Base-by-base conservation (phyloP, 345 rosid species). In the Conringia planisiliqua region DNA sequence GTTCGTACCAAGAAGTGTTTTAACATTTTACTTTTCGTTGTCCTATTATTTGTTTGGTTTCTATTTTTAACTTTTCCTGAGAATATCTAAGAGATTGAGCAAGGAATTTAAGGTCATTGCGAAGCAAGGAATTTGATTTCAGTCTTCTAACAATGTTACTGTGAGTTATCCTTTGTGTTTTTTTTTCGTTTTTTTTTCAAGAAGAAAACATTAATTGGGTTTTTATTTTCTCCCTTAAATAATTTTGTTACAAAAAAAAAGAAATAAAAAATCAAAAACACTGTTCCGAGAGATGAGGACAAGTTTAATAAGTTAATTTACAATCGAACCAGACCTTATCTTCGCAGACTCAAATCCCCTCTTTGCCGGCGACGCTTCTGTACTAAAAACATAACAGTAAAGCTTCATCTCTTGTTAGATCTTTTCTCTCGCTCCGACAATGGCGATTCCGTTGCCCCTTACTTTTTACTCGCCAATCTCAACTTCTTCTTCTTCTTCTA, bases 401-500 rank as follows among this genome's bases (percentile, higher is more conserved):
- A 59, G 22, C 65, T 11, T 46, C 68, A 48, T 48, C 32, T 60
- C 68, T 65, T 33, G 56, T 42, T 14, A n/a, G 10, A 68, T 43
- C 36, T 48, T 29, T 7, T 38, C 38, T 77, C 24, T 48, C 54
- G 65, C 24, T 48, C 61, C 54, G 12, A 54, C 42, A 52, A 88
- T 90, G 98, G 87, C 96, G 40, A 66, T 79, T 68, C 78, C 85
- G 26, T 30, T 66, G 68, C 80, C 86, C 46, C 6, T 74, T 24
- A 71, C 70, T 13, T 56, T 78, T 62, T 59, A 68, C 62, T 68
- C 69, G 0, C 67, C 66, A 48, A 58, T 82, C 74, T 64, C 82
- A 68, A 48, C 77, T 71, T 74, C 79, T 54, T 69, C 77, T 50
- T 70, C 70, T 26, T 77, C 88, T 7, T 68, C 70, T 18, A 76